Evolutionary conservation across 331 rosid genomes (phyloP).

Genomic region (Ulmus americana): DNA sequence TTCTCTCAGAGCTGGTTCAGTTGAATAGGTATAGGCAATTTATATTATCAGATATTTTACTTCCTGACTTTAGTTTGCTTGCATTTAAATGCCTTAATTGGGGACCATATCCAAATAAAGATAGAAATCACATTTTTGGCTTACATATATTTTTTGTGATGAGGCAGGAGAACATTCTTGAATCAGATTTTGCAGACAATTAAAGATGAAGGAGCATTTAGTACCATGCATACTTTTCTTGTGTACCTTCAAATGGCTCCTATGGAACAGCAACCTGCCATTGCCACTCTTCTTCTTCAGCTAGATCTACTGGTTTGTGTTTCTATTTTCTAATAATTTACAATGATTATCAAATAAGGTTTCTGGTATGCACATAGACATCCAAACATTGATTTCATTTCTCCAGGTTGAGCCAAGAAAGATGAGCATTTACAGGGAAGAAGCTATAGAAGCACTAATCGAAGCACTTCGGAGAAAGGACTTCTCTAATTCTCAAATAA

Average conservation of each 20-base stretch:
- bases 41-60: neutral
- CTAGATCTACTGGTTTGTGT: constrained; percentile 83
- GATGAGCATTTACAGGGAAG: constrained; percentile 96
- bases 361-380: neutral
- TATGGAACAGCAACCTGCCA: constrained; percentile 62
- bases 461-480: constrained; percentile 73
- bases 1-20: constrained; percentile 81
- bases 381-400: constrained; percentile 20
- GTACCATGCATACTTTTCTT: constrained; percentile 84
- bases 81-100: too few species aligned
- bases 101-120: too few species aligned
- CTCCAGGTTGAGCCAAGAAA: constrained; percentile 75
- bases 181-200: constrained; percentile 63
- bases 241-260: constrained; percentile 92
- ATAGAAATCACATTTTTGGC: neutral
- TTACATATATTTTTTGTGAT: neutral
- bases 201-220: constrained; percentile 82
- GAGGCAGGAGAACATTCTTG: constrained; percentile 60
- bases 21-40: constrained; percentile 44
- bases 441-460: constrained; percentile 65
- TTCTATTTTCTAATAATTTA: constrained; percentile 8
- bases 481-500: constrained; percentile 51
- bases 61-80: neutral
- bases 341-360: constrained; percentile 1
- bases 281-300: constrained; percentile 85